Evolutionary conservation across 257 asterid species (phyloP).

Genomic region (Plantago major): DNA sequence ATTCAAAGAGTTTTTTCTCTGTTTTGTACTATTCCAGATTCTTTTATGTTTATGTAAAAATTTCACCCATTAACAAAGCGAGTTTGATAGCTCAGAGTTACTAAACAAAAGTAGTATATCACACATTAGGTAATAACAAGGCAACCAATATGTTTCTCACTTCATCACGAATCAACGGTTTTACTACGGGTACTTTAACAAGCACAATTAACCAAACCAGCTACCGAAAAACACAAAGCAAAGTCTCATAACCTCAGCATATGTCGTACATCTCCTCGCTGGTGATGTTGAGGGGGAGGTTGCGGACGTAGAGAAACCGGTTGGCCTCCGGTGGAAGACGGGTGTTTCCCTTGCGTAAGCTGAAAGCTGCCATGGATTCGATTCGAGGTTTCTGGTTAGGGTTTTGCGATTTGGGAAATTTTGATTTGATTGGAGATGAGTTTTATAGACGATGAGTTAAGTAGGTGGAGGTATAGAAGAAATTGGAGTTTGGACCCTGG

Average conservation of each 20-base stretch:
- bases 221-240: no score
- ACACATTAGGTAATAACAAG: no score
- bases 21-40: no score
- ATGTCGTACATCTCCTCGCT: constrained; percentile 99
- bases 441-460: neutral
- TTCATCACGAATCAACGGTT: no score
- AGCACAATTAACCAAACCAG: neutral
- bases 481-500: no score
- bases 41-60: no score
- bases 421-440: neutral
- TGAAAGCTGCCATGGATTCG: constrained; percentile 62
- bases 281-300: constrained; percentile 85
- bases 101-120: no score
- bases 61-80: no score
- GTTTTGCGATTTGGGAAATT: constrained; percentile 14
- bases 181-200: neutral
- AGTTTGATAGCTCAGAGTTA: no score
- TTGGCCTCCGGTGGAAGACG: constrained; percentile 96
- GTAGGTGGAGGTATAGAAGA: no score
- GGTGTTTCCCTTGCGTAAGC: constrained; percentile 77
- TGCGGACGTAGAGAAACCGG: constrained; percentile 75
- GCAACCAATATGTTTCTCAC: no score
- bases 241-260: constrained; percentile 71
- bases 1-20: no score
- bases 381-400: constrained; percentile 6